Evolutionary conservation across 352 stramenopile species (phyloP).

Genomic region (Phytopythium kandeliae): DNA sequence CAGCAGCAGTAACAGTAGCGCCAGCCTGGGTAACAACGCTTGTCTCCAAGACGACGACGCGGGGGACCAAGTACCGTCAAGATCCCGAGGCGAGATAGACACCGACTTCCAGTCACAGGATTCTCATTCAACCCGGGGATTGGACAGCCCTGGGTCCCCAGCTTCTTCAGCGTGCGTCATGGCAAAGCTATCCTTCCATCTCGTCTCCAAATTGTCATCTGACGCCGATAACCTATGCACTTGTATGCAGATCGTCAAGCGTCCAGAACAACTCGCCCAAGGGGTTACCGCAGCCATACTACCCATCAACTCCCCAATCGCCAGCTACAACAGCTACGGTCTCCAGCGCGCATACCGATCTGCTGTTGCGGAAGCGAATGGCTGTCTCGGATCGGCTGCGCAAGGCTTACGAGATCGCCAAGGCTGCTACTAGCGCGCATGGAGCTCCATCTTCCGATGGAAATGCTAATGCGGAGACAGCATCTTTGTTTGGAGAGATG

Average conservation of each 20-base stretch:
- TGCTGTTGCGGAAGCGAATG: conserved; percentile 14
- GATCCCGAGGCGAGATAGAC: not conserved
- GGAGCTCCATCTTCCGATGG: not conserved
- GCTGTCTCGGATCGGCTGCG: conserved; percentile 34
- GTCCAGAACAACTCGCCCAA: not conserved
- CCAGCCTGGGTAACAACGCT: not conserved
- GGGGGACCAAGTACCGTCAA: not conserved
- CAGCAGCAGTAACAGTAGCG: conserved; percentile 5
- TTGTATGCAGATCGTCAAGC: not conserved
- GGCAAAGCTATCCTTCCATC: not conserved
- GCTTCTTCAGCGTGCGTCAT: not conserved
- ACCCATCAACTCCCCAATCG: not conserved
- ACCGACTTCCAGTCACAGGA: not conserved
- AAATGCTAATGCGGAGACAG: not conserved
- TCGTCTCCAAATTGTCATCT: too few species aligned
- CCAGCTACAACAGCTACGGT: not conserved
- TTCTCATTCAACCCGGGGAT: not conserved
- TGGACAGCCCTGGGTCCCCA: not conserved
- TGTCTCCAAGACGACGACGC: not conserved
- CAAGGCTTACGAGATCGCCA: conserved; percentile 47
- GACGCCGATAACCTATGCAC: not conserved
- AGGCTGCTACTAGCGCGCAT: conserved; percentile 17
- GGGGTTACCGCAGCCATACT: not conserved
- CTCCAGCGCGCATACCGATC: conserved; percentile 8
- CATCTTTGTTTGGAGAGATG: not conserved